These are phyloP conservation scores for Solanum aculeatissimum DNA, from an alignment of 305 asterid species.

Conservation along the genomic window DNA sequence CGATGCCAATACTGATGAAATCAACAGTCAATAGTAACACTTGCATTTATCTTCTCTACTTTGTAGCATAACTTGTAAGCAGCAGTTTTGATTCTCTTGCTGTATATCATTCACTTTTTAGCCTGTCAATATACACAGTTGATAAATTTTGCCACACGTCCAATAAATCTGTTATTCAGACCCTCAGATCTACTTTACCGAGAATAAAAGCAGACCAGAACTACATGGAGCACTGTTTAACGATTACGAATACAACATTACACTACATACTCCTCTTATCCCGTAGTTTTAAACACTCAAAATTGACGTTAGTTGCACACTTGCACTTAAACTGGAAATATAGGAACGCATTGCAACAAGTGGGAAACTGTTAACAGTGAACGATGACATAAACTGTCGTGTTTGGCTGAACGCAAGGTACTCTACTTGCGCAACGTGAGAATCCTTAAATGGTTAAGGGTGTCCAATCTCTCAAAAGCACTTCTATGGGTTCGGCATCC, in stretches of 20 bases:
- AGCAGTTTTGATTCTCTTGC: not conserved
- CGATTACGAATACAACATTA: not conserved
- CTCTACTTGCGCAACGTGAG: not conserved
- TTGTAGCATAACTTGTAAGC: not conserved
- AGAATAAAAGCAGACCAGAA: not conserved
- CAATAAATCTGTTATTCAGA: not conserved
- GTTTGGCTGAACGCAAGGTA: not conserved
- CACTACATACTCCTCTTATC: not conserved
- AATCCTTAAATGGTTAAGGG: not conserved
- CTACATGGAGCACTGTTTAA: not conserved
- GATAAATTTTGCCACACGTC: not conserved
- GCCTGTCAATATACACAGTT: not conserved
- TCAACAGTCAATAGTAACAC: constrained; percentile 31
- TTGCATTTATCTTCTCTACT: not conserved
- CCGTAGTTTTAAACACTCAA: not conserved
- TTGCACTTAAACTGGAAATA: not conserved
- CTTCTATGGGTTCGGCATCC: not conserved
- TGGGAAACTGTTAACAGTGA: not conserved
- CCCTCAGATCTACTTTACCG: not conserved
- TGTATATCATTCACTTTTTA: not conserved
- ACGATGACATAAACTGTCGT: not conserved
- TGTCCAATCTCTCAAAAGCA: not conserved
- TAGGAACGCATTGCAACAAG: not conserved
- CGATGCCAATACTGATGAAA: constrained; percentile 43
- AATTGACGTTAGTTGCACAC: not conserved